A percentile compares a stretch with the other conserved stretches of the same genome.
Evolutionary conservation across 331 rosid genomes (phyloP).

Genomic region (Pyrus hybrid): DNA sequence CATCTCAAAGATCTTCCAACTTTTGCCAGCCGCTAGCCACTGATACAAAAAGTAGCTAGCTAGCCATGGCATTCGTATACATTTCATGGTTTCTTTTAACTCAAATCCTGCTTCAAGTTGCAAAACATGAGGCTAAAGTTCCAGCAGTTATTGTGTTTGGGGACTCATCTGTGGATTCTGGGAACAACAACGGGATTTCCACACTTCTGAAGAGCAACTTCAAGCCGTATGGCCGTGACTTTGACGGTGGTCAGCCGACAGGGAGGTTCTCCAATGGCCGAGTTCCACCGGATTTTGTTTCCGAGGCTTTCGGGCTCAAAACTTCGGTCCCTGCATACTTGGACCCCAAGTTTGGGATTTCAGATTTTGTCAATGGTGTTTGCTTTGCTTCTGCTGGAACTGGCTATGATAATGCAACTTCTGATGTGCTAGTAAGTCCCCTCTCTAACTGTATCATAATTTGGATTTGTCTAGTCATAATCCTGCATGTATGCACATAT

Average conservation of each 20-base stretch:
- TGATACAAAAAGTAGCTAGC: not conserved
- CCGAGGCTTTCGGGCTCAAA: conserved; percentile 59
- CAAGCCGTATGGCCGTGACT: conserved; percentile 78
- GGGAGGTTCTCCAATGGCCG: conserved; percentile 76
- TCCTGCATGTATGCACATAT: not conserved
- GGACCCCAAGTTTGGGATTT: conserved; percentile 53
- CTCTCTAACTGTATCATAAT: not conserved
- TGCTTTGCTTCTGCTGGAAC: conserved; percentile 98
- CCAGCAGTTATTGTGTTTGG: conserved; percentile 86
- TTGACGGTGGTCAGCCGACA: conserved; percentile 55
- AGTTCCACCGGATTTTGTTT: conserved; percentile 63
- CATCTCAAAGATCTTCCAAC: not conserved
- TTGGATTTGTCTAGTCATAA: not conserved
- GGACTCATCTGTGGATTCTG: conserved; percentile 81
- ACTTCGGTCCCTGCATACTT: conserved; percentile 58
- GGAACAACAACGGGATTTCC: conserved; percentile 53
- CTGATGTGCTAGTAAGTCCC: conserved; percentile 60
- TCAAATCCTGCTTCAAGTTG: conserved; percentile 1
- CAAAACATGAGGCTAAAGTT: conserved; percentile 13
- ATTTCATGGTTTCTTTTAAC: conserved; percentile 14
- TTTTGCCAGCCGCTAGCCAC: not conserved
- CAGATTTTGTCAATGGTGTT: conserved; percentile 79
- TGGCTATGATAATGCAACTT: conserved; percentile 75
- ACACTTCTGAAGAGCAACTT: conserved; percentile 76
- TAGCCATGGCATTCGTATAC: conserved; percentile 1